These are phyloP conservation scores for Brettanomyces sp. DNA, from an alignment of 805 yeast species.

Conservation along the genomic window DNA sequence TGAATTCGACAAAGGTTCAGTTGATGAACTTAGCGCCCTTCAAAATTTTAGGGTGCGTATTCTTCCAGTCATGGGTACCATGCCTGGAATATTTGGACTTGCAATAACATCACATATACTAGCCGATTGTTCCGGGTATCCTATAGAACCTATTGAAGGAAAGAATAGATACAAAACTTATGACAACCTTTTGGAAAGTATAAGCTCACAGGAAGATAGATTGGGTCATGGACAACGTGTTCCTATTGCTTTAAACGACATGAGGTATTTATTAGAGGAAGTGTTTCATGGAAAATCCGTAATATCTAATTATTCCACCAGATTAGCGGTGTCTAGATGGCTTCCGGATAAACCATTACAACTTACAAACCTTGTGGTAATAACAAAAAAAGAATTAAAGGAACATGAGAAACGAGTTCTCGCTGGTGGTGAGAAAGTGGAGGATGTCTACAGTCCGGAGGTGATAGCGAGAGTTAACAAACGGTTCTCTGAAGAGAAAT, in stretches of 20 bases:
- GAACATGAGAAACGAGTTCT: constrained; percentile 70
- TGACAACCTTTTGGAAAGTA: constrained; percentile 71
- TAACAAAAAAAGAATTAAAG: constrained; percentile 84
- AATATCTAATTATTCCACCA: constrained; percentile 70
- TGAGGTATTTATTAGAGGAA: constrained; percentile 81
- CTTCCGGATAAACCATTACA: constrained; percentile 54
- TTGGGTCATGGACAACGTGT: constrained; percentile 63
- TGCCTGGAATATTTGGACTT: constrained; percentile 95
- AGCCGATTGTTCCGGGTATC: constrained; percentile 77
- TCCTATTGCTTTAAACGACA: constrained; percentile 65
- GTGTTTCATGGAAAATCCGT: constrained; percentile 90
- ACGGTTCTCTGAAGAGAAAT: constrained; percentile 67
- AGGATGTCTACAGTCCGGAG: constrained; percentile 54
- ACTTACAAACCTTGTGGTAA: constrained; percentile 71
- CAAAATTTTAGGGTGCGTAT: constrained; percentile 89
- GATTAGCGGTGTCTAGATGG: constrained; percentile 81
- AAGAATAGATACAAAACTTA: constrained; percentile 79
- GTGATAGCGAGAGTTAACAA: constrained; percentile 47
- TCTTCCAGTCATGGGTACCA: constrained; percentile 89
- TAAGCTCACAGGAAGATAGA: constrained; percentile 82
- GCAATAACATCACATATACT: constrained; percentile 79
- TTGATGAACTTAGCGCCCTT: constrained; percentile 79
- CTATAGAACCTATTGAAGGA: constrained; percentile 84
- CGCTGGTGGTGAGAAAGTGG: constrained; percentile 52
- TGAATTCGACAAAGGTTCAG: constrained; percentile 71